These are phyloP conservation scores for Bipolaris victoriae DNA, from an alignment of 2,329 filamentous ascomycete genomes.

Conservation along the genomic window DNA sequence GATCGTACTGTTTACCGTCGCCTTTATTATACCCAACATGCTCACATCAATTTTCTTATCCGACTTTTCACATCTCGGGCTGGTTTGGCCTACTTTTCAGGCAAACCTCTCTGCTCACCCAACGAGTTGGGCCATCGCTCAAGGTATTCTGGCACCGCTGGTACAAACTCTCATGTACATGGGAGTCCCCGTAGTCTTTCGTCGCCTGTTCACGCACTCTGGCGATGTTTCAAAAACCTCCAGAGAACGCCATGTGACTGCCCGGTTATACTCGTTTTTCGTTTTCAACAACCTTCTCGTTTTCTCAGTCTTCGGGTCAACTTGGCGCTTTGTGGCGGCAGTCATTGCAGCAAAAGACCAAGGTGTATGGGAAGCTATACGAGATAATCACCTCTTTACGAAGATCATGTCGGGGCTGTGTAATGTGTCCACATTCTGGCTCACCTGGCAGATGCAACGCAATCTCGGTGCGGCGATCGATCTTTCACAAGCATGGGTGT, in stretches of 20 bases:
- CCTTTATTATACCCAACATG: constrained; percentile 91
- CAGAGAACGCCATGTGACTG: constrained; percentile 82
- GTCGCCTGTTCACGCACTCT: constrained; percentile 78
- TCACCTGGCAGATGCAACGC: constrained; percentile 85
- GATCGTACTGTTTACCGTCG: constrained; percentile 77
- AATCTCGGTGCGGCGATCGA: constrained; percentile 85
- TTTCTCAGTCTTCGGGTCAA: constrained; percentile 86
- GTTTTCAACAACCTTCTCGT: constrained; percentile 95
- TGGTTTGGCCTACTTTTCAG: constrained; percentile 80
- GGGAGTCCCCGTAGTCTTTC: constrained; percentile 85
- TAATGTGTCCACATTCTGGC: constrained; percentile 86
- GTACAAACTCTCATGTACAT: constrained; percentile 86
- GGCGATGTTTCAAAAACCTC: constrained; percentile 92
- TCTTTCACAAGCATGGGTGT: constrained; percentile 80
- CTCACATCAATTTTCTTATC: constrained; percentile 92
- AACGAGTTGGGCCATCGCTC: constrained; percentile 80
- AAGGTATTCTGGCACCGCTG: constrained; percentile 88
- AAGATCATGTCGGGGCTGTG: constrained; percentile 78
- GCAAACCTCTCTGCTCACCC: constrained; percentile 66
- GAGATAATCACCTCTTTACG: constrained; percentile 66
- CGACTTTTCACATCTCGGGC: constrained; percentile 80
- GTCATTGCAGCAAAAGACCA: constrained; percentile 64
- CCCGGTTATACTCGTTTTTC: constrained; percentile 95
- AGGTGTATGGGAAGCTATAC: constrained; percentile 70
- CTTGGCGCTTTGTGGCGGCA: constrained; percentile 76